Evolutionary conservation across 768 basidiomycete species (phyloP).

Genomic region (Panaeolus papilionaceus): DNA sequence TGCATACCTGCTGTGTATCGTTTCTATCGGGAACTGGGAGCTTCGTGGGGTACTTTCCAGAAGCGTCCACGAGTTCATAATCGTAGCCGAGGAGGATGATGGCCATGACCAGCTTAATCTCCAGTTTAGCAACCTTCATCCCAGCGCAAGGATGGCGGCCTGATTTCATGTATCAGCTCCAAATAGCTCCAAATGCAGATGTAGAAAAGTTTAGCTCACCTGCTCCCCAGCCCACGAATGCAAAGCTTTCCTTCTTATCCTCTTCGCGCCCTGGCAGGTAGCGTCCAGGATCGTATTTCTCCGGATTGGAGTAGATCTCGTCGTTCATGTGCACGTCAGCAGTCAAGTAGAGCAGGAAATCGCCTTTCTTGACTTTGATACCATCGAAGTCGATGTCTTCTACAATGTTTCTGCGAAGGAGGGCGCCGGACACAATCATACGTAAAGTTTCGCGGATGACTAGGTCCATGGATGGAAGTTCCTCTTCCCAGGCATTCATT

Average conservation of each 20-base stretch:
- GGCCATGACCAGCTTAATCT: constrained; percentile 43
- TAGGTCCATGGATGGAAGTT: constrained; percentile 43
- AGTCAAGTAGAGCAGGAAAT: constrained; percentile 42
- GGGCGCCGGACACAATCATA: constrained; percentile 33
- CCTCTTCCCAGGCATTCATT: constrained; percentile 46
- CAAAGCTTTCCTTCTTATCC: constrained; percentile 38
- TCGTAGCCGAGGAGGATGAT: constrained; percentile 41
- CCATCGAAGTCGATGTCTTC: constrained; percentile 36
- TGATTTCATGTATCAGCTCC: constrained; percentile 10
- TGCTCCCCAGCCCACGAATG: constrained; percentile 47
- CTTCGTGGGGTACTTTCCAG: constrained; percentile 32
- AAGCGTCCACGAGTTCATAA: constrained; percentile 39
- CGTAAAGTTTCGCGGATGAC: constrained; percentile 49
- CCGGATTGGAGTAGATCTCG: constrained; percentile 41
- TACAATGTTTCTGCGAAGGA: constrained; percentile 42
- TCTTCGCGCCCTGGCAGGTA: constrained; percentile 39
- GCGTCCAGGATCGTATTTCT: constrained; percentile 43
- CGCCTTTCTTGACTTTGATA: constrained; percentile 36
- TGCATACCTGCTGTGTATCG: constrained; percentile 36
- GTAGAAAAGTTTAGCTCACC: constrained; percentile 30
- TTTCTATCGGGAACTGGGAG: constrained; percentile 39
- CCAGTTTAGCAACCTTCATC: constrained; percentile 45
- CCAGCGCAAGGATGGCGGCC: constrained; percentile 48
- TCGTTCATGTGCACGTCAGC: constrained; percentile 43
- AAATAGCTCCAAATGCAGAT: constrained; percentile 1